These are phyloP conservation scores for Yamadazyma sp. DNA, from an alignment of 805 yeast genomes.

Conservation along the genomic window DNA sequence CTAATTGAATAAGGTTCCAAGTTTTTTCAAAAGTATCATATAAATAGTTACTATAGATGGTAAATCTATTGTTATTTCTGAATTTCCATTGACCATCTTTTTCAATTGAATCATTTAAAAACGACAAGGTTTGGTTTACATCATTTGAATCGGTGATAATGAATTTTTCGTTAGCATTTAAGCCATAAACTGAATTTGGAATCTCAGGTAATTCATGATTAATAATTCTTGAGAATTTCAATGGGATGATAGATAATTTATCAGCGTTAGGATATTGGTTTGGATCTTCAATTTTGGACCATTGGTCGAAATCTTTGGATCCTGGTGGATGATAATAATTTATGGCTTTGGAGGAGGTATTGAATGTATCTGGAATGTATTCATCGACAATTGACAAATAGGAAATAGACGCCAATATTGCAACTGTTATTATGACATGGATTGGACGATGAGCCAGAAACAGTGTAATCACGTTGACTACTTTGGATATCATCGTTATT, in stretches of 20 bases:
- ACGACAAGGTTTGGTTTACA: conserved; percentile 20
- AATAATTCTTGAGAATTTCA: conserved; percentile 51
- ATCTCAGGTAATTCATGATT: conserved; percentile 40
- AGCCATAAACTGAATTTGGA: conserved; percentile 36
- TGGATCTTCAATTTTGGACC: conserved; percentile 49
- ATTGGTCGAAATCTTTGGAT: conserved; percentile 32
- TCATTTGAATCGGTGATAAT: conserved; percentile 33
- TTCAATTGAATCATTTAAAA: conserved; percentile 21
- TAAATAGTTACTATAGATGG: conserved; percentile 54
- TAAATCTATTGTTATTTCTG: conserved; percentile 53
- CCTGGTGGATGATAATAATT: conserved; percentile 38
- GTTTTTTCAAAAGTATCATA: conserved; percentile 39
- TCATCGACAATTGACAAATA: conserved; percentile 74
- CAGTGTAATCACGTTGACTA: conserved; percentile 36
- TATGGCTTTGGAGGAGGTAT: conserved; percentile 13
- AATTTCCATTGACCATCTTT: conserved; percentile 57
- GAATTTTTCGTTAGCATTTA: conserved; percentile 41
- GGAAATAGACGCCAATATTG: conserved; percentile 74
- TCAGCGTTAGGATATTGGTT: conserved; percentile 37
- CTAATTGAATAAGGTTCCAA: conserved; percentile 52
- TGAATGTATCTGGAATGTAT: conserved; percentile 49
- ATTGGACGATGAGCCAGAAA: conserved; percentile 80
- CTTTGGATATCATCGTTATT: conserved; percentile 3
- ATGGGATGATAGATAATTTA: conserved; percentile 51
- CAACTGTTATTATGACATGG: conserved; percentile 71